Base-by-base conservation (phyloP, 257 asterid species). In the Cordia subcordata region DNA sequence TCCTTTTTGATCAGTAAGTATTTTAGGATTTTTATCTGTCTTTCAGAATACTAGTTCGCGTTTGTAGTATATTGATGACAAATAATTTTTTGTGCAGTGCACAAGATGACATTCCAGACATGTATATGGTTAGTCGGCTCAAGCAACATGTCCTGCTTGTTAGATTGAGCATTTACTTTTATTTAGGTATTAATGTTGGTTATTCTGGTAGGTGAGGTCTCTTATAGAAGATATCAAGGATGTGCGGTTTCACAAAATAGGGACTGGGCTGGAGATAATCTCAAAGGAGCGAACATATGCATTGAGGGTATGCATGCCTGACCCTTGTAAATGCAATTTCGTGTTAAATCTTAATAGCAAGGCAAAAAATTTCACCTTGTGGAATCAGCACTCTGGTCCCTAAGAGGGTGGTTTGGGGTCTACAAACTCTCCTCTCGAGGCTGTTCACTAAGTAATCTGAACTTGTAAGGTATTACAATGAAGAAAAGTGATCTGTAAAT, bases 201-300 rank as follows among this genome's bases (percentile, higher is more conserved):
- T n/a, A 62, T 62, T 44, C 10, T 57, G 19, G 19, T 62, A 86
- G 96, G 96, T 86, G 68, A 81, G 94, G 72, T 92, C 96, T 52
- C 91, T 92, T 51, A 77, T 92, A 69, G 99, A 92, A 78, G 96
- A 92, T 72, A 88, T 92, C 75, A 92, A 86, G 79, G 96, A 84
- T 54, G 99, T 92, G 67, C 74, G 95, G 44, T 92, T 92, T 83
- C 96, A 86, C 81, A 92, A 92, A 74, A 79, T 86, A 44, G 95
- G 99, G 55, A 82, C 84, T 49, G 91, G 99, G 45, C 72, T 92
- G 82, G 96, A 88, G 76, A 82, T 79, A 35, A 92, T 88, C 63
- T 76, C 95, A 0, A 83, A 71, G 66, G 94, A 81, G 46, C 85
- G 86, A 39, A 80, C 94, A 55, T 79, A 70, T 69, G 94, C 88